Conservation (phyloP, 192 early-diverging fungal genomes). For the Backusella mclennaniae region DNA sequence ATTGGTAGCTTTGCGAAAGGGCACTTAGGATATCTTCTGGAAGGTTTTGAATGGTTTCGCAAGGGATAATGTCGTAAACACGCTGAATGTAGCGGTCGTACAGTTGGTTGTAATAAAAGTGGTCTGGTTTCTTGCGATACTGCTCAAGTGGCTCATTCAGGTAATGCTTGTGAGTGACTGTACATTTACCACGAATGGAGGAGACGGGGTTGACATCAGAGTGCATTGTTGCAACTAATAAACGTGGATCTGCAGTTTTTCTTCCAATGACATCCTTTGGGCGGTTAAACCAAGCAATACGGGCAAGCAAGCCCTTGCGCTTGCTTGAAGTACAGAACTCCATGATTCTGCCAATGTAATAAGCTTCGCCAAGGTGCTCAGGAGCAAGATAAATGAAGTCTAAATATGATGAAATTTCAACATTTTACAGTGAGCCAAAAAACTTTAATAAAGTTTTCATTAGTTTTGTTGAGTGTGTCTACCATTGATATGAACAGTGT, state of each 20-base stretch:
- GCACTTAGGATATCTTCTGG: slow-evolving; percentile 69
- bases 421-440: neutral
- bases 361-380: slow-evolving; percentile 71
- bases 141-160: slow-evolving; percentile 59
- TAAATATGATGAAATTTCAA: slow-evolving; percentile 30
- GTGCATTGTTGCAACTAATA: slow-evolving; percentile 86
- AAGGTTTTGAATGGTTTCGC: slow-evolving; percentile 74
- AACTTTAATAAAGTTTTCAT: neutral
- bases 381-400: slow-evolving; percentile 78
- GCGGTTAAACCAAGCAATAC: slow-evolving; percentile 75
- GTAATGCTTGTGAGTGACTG: slow-evolving; percentile 64
- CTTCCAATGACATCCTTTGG: slow-evolving; percentile 71
- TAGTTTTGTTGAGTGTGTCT: neutral
- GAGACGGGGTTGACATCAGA: slow-evolving; percentile 81
- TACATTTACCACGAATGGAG: slow-evolving; percentile 80
- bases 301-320: slow-evolving; percentile 51
- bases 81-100: slow-evolving; percentile 90
- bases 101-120: slow-evolving; percentile 86
- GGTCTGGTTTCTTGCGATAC: slow-evolving; percentile 61
- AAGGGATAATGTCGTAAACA: slow-evolving; percentile 84
- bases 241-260: slow-evolving; percentile 65
- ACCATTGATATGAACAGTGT: slow-evolving; percentile 30
- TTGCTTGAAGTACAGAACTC: slow-evolving; percentile 63
- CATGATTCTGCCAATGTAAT: slow-evolving; percentile 80
- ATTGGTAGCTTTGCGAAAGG: slow-evolving; percentile 70